These are phyloP conservation scores for Dacryopinax spathularia DNA, from an alignment of 768 basidiomycete species.

Conservation along the genomic window DNA sequence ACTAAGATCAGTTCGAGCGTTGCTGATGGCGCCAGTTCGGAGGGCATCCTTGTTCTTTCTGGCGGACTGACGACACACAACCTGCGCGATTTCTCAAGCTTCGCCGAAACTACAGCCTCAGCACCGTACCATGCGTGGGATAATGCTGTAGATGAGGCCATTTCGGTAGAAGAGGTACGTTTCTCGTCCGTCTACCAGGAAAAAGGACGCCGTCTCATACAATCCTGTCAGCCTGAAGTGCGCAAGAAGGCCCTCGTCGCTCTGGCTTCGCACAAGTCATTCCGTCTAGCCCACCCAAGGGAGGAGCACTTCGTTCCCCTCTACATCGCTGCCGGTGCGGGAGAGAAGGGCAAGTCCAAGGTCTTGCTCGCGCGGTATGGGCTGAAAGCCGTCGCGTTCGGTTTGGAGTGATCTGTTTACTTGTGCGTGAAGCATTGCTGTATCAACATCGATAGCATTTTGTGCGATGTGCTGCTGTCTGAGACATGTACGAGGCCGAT, in stretches of 20 bases:
- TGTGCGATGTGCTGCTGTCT: too few species aligned
- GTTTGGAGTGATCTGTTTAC: constrained; percentile 29
- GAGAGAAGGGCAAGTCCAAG: constrained; percentile 38
- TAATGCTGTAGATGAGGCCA: constrained; percentile 42
- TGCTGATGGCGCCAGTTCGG: constrained; percentile 30
- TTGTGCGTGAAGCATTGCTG: too few species aligned
- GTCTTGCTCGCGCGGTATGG: constrained; percentile 43
- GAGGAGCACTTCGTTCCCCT: constrained; percentile 73
- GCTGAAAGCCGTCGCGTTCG: constrained; percentile 53
- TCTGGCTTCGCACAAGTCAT: constrained; percentile 45
- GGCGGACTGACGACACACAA: constrained; percentile 62
- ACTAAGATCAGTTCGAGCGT: constrained; percentile 6
- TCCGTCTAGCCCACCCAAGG: constrained; percentile 55
- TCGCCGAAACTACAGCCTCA: constrained; percentile 36
- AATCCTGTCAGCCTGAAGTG: constrained; percentile 32
- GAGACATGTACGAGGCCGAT: too few species aligned
- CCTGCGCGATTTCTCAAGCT: constrained; percentile 39
- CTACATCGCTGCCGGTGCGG: constrained; percentile 63
- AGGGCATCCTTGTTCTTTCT: constrained; percentile 52
- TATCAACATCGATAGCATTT: too few species aligned
- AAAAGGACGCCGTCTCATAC: not conserved
- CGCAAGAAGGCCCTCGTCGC: constrained; percentile 43
- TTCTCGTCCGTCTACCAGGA: constrained; percentile 2
- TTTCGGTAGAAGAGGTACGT: constrained; percentile 38
- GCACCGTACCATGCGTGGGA: constrained; percentile 42